Evolutionary conservation across 2,329 filamentous ascomycete genomes (phyloP).

Genomic region (Trichoderma sp.): DNA sequence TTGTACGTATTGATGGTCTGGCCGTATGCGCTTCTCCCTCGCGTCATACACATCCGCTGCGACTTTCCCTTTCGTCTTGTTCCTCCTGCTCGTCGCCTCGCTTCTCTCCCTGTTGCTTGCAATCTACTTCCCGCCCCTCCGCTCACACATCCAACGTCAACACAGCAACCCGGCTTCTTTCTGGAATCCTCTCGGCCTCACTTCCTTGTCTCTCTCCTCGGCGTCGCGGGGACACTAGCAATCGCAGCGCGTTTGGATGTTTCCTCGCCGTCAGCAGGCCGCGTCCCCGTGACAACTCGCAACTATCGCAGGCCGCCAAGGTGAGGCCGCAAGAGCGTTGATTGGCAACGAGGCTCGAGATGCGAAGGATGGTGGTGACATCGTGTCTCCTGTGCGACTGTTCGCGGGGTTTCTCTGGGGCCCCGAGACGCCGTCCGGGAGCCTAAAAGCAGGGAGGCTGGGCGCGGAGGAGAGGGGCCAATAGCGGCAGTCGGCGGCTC

Average conservation of each 20-base stretch:
- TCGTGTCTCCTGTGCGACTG: constrained; percentile 20
- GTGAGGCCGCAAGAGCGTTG: not conserved
- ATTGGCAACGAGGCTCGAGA: constrained; percentile 19
- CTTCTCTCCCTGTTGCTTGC: not conserved
- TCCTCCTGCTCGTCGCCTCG: too few species aligned
- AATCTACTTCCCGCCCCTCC: constrained; percentile 1
- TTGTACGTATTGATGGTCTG: not conserved
- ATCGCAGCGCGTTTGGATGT: not conserved
- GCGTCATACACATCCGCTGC: constrained; percentile 13
- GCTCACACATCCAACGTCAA: not conserved
- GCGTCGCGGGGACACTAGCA: constrained; percentile 17
- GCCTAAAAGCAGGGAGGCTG: constrained; percentile 23
- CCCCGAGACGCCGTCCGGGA: constrained; percentile 7
- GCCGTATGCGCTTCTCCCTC: not conserved
- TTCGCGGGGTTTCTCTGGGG: constrained; percentile 21
- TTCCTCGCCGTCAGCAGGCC: constrained; percentile 17
- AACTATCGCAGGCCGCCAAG: not conserved
- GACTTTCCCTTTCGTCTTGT: too few species aligned
- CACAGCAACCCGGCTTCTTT: not conserved
- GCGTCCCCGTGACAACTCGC: constrained; percentile 18
- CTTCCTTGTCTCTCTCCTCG: not conserved
- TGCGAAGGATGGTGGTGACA: constrained; percentile 11
- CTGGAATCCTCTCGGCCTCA: not conserved
- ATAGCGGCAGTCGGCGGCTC: constrained; percentile 1
- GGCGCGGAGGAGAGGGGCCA: constrained; percentile 4